phyloP scores from a whole-genome alignment of 148 eudicot species.

The Fagopyrum tataricum region DNA sequence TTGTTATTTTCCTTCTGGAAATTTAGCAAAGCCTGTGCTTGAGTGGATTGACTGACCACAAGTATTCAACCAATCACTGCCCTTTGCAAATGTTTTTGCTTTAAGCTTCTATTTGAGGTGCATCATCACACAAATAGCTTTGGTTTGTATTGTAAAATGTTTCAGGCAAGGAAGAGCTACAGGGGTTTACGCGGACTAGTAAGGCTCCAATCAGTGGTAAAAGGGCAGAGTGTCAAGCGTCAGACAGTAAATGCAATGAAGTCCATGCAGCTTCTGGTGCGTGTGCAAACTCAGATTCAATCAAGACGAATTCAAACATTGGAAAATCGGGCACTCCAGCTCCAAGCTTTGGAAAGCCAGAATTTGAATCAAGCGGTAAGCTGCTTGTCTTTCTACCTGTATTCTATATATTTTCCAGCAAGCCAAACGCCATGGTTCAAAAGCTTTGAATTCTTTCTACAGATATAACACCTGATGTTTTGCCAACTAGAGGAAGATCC shows the following conservation, averaged over 20 bases:
- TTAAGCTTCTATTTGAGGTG: background rate
- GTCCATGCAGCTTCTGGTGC: constrained; percentile 82
- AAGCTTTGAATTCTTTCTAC: background rate
- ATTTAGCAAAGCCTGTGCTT: background rate
- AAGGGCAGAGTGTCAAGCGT: constrained; percentile 77
- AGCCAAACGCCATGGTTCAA: background rate
- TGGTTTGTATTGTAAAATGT: background rate
- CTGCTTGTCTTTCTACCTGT: background rate
- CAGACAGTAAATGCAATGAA: constrained; percentile 90
- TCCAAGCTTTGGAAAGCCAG: constrained; percentile 35
- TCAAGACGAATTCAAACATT: constrained; percentile 83
- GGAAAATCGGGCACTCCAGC: constrained; percentile 68
- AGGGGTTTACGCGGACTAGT: constrained; percentile 77
- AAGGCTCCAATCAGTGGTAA: constrained; percentile 84
- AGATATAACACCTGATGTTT: background rate
- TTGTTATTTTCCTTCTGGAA: background rate
- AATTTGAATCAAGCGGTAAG: constrained; percentile 20
- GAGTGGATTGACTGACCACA: background rate
- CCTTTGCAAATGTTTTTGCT: background rate
- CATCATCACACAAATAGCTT: background rate
- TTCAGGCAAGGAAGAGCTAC: constrained; percentile 81
- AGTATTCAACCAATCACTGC: background rate
- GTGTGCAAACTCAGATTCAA: constrained; percentile 88
- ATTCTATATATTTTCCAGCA: background rate
- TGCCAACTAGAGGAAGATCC: background rate